Evolutionary conservation across 345 rosid species (phyloP).

Genomic region (Brassica carinata): DNA sequence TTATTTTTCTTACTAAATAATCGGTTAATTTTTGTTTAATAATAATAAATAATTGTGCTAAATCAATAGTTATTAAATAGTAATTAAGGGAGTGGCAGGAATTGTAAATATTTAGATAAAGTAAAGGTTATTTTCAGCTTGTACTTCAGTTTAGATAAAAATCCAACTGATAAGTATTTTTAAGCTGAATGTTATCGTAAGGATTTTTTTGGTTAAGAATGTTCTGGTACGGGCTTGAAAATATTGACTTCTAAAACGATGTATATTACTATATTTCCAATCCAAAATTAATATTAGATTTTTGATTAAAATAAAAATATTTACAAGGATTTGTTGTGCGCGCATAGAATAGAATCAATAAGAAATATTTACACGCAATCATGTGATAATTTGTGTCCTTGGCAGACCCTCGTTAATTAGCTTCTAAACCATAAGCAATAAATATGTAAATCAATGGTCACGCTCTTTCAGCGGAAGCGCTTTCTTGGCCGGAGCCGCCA

Average conservation of each 20-base stretch:
- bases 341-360: neutral
- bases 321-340: constrained; percentile 22
- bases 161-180: no score
- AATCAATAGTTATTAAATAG: no score
- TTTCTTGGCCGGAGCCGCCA: constrained; percentile 21
- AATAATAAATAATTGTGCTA: no score
- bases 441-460: constrained; percentile 15
- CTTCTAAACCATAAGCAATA: constrained; percentile 13
- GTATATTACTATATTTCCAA: neutral
- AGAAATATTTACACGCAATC: constrained; percentile 30
- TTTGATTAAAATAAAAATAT: constrained; percentile 7
- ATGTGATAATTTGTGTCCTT: constrained; percentile 7
- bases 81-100: no score
- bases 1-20: no score
- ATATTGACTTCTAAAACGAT: neutral
- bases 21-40: no score
- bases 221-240: neutral
- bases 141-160: no score
- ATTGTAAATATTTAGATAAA: no score
- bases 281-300: neutral
- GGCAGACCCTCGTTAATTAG: constrained; percentile 18
- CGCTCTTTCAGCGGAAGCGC: constrained; percentile 14
- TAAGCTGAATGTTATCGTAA: neutral
- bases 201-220: neutral
- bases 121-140: no score